Evolutionary conservation across 345 rosid genomes (phyloP).

Genomic region (Citrus glauca): DNA sequence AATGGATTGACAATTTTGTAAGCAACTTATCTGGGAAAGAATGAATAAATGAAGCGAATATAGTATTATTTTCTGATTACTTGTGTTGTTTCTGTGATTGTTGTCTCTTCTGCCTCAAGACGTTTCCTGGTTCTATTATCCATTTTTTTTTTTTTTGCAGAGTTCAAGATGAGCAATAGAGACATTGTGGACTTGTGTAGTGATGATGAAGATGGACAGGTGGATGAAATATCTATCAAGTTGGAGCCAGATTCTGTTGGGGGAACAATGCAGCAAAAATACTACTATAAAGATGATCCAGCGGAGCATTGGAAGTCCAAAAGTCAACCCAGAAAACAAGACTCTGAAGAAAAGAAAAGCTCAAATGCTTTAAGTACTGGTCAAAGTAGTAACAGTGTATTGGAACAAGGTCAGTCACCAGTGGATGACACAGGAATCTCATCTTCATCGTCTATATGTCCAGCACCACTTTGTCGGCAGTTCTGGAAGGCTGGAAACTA

Average conservation of each 20-base stretch:
- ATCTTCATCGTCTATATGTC: slow-evolving; percentile 43
- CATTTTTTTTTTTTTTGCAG: slow-evolving; percentile 16
- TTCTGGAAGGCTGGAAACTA: slow-evolving; percentile 96
- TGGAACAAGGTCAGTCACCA: slow-evolving; percentile 72
- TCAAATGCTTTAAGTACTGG: slow-evolving; percentile 43
- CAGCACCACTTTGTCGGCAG: slow-evolving; percentile 82
- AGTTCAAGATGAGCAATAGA: slow-evolving; percentile 31
- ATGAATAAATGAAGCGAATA: not conserved
- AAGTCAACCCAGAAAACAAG: slow-evolving; percentile 30
- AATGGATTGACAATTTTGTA: not conserved
- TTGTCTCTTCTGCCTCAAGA: not conserved
- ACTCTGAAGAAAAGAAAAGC: slow-evolving; percentile 54
- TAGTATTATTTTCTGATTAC: not conserved
- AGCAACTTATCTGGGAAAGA: not conserved
- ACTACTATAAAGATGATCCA: slow-evolving; percentile 6
- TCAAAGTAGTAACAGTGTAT: slow-evolving; percentile 51
- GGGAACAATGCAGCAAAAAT: slow-evolving; percentile 7
- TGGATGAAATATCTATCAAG: slow-evolving; percentile 42
- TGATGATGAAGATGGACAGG: slow-evolving; percentile 31
- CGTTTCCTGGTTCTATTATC: not conserved
- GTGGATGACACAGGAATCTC: slow-evolving; percentile 66
- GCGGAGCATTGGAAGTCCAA: slow-evolving; percentile 20
- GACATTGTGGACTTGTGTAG: slow-evolving; percentile 23
- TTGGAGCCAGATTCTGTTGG: slow-evolving; percentile 37
- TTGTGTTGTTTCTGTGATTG: not conserved